phyloP scores from a whole-genome alignment of 2,329 filamentous ascomycete genomes.

The Hypoxylon sp. region DNA sequence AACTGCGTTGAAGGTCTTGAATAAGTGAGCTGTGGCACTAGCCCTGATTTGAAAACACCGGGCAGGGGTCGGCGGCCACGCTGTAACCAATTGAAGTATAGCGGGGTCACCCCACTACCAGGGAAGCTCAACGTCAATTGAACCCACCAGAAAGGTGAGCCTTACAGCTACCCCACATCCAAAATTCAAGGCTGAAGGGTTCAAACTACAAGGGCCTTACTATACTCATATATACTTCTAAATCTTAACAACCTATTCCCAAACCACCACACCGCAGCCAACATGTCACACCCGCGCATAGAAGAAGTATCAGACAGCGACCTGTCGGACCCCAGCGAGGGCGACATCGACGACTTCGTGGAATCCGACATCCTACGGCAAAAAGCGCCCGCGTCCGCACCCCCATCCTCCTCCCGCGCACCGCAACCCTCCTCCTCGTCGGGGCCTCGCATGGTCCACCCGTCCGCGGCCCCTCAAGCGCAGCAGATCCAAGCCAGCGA shows the following conservation, averaged over 20 bases:
- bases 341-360: conserved; percentile 79
- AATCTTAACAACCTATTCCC: background rate
- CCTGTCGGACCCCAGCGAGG: conserved; percentile 87
- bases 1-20: no score
- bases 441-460: conserved; percentile 54
- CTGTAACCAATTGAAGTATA: conserved; percentile 25
- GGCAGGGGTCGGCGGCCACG: background rate
- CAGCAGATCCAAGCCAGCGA: conserved; percentile 64
- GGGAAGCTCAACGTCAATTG: conserved; percentile 21
- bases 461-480: conserved; percentile 53
- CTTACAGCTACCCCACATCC: conserved; percentile 32
- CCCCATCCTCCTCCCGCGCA: conserved; percentile 48
- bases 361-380: conserved; percentile 70
- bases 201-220: background rate
- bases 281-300: conserved; percentile 88
- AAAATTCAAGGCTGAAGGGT: conserved; percentile 32
- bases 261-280: conserved; percentile 26
- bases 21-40: no score
- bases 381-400: conserved; percentile 21
- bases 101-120: conserved; percentile 30
- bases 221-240: background rate
- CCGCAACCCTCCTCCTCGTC: conserved; percentile 45
- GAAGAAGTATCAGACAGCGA: conserved; percentile 89
- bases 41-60: no score
- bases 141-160: conserved; percentile 4